These are phyloP conservation scores for Nannochloris sp. DNA, from an alignment of 139 green algal genomes.

Conservation along the genomic window DNA sequence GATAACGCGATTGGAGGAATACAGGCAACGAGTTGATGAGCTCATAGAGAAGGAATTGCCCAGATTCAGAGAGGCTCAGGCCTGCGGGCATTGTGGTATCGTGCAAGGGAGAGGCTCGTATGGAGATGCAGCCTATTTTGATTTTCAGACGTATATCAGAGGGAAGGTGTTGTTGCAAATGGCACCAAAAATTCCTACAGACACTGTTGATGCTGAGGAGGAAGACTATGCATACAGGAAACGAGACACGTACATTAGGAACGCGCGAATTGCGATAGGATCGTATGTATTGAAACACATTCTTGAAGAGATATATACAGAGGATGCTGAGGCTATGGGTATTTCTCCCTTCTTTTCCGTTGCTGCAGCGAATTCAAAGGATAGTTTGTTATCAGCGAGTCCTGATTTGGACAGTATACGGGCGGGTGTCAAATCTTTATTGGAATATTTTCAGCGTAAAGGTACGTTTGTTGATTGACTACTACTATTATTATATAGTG, in stretches of 20 bases:
- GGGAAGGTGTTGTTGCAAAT: neutral
- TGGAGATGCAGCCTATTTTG: neutral
- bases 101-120: neutral
- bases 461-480: constrained; percentile 4
- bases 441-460: constrained; percentile 12
- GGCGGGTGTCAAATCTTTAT: constrained; percentile 5
- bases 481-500: neutral
- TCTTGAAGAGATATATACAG: constrained; percentile 5
- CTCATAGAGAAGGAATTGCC: neutral
- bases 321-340: neutral
- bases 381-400: constrained; percentile 11
- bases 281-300: constrained; percentile 2
- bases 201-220: neutral
- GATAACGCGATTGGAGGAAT: neutral
- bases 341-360: neutral
- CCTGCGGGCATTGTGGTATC: neutral
- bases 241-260: neutral
- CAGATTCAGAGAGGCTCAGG: neutral
- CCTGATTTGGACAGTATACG: constrained; percentile 15
- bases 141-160: neutral
- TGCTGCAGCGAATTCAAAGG: neutral
- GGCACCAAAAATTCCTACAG: neutral
- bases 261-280: constrained; percentile 7
- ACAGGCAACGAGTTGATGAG: neutral
- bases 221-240: neutral